These are phyloP conservation scores for Vachellia pachyceras DNA, from an alignment of 306 rosid genomes.

Conservation along the genomic window DNA sequence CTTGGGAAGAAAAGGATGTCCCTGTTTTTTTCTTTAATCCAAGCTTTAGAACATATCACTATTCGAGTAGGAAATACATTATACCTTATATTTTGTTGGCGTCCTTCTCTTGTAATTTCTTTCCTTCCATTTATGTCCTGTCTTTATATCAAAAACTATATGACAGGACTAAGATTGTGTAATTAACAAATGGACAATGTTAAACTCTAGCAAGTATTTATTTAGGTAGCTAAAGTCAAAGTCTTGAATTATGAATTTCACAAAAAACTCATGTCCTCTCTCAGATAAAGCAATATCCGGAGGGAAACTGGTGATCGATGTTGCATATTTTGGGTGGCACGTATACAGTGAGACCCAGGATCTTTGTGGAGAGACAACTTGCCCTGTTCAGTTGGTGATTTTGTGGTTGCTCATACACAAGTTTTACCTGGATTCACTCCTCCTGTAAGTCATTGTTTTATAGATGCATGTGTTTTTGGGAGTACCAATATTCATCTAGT, in stretches of 20 bases:
- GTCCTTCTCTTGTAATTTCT: not conserved
- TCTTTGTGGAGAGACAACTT: conserved; percentile 81
- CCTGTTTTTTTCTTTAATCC: too few species aligned
- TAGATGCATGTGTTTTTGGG: conserved; percentile 9
- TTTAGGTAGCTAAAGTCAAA: not conserved
- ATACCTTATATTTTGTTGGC: not conserved
- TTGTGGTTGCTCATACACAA: conserved; percentile 79
- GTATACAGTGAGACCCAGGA: conserved; percentile 80
- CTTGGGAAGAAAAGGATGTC: too few species aligned
- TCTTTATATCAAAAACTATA: not conserved
- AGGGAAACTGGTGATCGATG: conserved; percentile 80
- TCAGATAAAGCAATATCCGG: conserved; percentile 67
- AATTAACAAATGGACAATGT: not conserved
- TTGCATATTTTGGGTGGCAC: conserved; percentile 81
- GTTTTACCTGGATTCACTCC: conserved; percentile 77
- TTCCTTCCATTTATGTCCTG: not conserved
- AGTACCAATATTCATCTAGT: not conserved
- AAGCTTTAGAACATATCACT: too few species aligned
- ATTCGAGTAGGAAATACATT: not conserved
- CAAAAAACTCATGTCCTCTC: conserved; percentile 14
- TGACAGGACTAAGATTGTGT: not conserved
- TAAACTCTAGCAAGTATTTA: not conserved
- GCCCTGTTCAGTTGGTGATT: conserved; percentile 83
- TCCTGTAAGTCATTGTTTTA: conserved; percentile 69
- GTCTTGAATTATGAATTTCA: conserved; percentile 9